Evolutionary conservation across 441 rosid genomes (phyloP).

Genomic region (Manihot esculenta): DNA sequence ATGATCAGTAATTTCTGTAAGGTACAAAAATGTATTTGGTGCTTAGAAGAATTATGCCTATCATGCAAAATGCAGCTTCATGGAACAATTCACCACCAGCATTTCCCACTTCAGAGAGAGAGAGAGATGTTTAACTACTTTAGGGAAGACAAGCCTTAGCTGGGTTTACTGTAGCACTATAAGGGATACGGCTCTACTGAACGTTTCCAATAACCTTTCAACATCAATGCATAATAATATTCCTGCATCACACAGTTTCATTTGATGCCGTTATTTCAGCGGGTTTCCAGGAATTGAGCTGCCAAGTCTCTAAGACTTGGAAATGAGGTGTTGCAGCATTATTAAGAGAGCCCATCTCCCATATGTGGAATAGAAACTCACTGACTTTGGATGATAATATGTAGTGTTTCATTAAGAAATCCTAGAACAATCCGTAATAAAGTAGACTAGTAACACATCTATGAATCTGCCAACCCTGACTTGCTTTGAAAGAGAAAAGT

Average conservation of each 20-base stretch:
- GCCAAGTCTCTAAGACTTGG: not conserved
- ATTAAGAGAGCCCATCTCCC: not conserved
- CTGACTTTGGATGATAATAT: not conserved
- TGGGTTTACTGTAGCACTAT: not conserved
- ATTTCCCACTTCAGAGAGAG: not conserved
- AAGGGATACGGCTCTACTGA: not conserved
- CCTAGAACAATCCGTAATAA: not conserved
- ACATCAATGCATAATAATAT: not conserved
- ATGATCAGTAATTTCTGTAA: constrained; percentile 13
- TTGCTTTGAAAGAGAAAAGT: constrained; percentile 3
- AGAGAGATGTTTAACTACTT: not conserved
- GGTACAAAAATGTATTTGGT: constrained; percentile 6
- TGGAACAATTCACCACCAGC: not conserved
- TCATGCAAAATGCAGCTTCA: constrained; percentile 10
- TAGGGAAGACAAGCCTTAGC: not conserved
- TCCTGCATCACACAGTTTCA: not conserved
- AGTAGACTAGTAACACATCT: not conserved
- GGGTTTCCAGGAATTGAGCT: not conserved
- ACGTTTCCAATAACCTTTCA: not conserved
- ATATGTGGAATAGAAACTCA: not conserved
- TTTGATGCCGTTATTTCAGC: not conserved
- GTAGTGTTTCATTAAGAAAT: not conserved
- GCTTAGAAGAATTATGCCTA: constrained; percentile 13
- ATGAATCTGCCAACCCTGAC: not conserved
- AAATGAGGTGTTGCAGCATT: not conserved